phyloP scores from a whole-genome alignment of 352 stramenopile species.

The Phytopythium helicoides region DNA sequence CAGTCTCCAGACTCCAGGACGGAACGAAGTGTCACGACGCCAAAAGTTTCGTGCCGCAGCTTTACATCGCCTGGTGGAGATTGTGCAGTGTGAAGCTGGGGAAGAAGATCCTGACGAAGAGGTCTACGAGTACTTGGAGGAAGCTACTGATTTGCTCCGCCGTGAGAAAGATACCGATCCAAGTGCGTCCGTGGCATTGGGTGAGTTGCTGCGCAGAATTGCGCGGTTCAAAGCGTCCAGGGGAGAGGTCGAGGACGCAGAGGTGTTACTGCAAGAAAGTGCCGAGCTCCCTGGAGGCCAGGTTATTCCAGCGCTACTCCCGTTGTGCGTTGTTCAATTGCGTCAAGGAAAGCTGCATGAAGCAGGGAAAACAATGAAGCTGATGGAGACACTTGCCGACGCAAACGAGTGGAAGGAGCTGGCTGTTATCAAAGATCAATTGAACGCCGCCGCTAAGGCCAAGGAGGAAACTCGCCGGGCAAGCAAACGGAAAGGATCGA shows the following conservation, averaged over 20 bases:
- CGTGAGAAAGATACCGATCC: conserved; percentile 10
- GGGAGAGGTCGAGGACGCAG: conserved; percentile 23
- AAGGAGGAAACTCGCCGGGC: neutral
- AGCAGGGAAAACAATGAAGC: conserved; percentile 32
- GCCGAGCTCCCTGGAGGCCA: conserved; percentile 16
- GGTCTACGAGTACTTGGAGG: conserved; percentile 19
- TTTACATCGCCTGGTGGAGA: conserved; percentile 22
- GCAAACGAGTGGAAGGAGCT: conserved; percentile 32
- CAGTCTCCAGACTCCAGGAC: conserved; percentile 16
- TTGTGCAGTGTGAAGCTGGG: conserved; percentile 15
- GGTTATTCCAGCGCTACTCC: conserved; percentile 47
- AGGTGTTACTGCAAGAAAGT: conserved; percentile 32
- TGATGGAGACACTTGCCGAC: conserved; percentile 38
- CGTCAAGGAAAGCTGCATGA: conserved; percentile 28
- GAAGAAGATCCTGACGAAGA: conserved; percentile 26
- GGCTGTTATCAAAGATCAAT: conserved; percentile 34
- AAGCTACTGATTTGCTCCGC: conserved; percentile 24
- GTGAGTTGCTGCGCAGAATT: conserved; percentile 26
- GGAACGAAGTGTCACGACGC: conserved; percentile 17
- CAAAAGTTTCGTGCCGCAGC: conserved; percentile 16
- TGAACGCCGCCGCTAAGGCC: conserved; percentile 16
- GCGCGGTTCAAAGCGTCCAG: conserved; percentile 23
- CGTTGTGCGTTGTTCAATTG: conserved; percentile 57
- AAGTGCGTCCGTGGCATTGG: conserved; percentile 10
- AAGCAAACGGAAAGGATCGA: neutral